Conservation (phyloP, 306 rosid genomes). For the Lagenaria siceraria region DNA sequence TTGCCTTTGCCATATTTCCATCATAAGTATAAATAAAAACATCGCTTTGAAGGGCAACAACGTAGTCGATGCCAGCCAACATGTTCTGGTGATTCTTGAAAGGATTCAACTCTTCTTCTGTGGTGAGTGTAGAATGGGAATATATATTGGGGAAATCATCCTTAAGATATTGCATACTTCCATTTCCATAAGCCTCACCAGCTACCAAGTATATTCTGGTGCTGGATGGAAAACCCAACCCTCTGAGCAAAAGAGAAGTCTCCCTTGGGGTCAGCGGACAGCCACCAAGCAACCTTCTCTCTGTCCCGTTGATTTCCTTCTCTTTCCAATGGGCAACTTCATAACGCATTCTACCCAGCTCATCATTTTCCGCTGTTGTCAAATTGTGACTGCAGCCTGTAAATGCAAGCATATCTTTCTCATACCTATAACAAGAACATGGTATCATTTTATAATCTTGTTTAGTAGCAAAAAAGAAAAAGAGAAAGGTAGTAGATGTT, state of each 20-base stretch:
- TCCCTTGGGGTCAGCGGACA: slow-evolving; percentile 95
- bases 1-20: slow-evolving; percentile 99
- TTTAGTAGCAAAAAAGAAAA: neutral
- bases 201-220: slow-evolving; percentile 85
- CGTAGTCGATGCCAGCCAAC: slow-evolving; percentile 97
- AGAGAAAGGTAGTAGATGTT: neutral
- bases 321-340: slow-evolving; percentile 98
- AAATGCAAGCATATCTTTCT: slow-evolving; percentile 99
- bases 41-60: slow-evolving; percentile 79
- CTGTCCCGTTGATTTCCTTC: slow-evolving; percentile 88
- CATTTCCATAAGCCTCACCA: slow-evolving; percentile 81
- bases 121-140: slow-evolving; percentile 71
- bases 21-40: slow-evolving; percentile 81
- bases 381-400: slow-evolving; percentile 93
- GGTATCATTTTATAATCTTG: neutral
- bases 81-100: slow-evolving; percentile 85
- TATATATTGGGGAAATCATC: slow-evolving; percentile 73
- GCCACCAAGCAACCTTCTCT: slow-evolving; percentile 91
- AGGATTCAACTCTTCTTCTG: slow-evolving; percentile 60
- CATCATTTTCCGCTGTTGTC: slow-evolving; percentile 72
- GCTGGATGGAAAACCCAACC: slow-evolving; percentile 66
- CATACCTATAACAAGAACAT: slow-evolving; percentile 44
- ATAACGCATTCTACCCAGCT: slow-evolving; percentile 69
- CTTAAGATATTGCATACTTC: slow-evolving; percentile 79
- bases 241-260: slow-evolving; percentile 77